Evolutionary conservation across 2,329 filamentous ascomycete genomes (phyloP).

Genomic region (Juglanconis sp.): DNA sequence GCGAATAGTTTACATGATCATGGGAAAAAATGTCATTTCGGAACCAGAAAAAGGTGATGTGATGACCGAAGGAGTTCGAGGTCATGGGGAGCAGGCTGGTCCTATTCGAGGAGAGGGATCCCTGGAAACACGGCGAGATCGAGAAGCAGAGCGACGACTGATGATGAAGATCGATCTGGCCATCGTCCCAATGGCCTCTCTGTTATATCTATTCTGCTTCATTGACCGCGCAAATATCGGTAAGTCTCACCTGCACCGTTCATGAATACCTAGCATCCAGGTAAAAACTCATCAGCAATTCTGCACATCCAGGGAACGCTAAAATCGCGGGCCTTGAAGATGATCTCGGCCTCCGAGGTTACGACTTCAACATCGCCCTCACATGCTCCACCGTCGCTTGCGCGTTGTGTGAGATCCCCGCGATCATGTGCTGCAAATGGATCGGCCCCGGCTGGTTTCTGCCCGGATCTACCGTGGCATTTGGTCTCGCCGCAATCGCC

Average conservation of each 20-base stretch:
- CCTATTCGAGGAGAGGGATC: not conserved
- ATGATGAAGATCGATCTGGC: conserved; percentile 58
- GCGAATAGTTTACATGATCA: too few relatives aligned
- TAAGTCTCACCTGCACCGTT: conserved; percentile 27
- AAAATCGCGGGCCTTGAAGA: conserved; percentile 53
- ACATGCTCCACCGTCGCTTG: conserved; percentile 62
- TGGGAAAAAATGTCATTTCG: too few relatives aligned
- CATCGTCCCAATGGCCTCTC: conserved; percentile 59
- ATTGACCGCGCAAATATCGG: conserved; percentile 69
- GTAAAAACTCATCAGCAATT: not conserved
- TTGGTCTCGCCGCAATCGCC: conserved; percentile 54
- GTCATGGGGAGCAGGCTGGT: not conserved
- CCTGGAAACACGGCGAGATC: not conserved
- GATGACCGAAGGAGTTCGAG: too few relatives aligned
- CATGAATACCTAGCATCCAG: not conserved
- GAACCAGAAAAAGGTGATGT: too few relatives aligned
- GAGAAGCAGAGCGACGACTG: not conserved
- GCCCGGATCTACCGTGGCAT: conserved; percentile 51
- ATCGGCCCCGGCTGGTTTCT: conserved; percentile 63
- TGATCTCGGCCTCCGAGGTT: conserved; percentile 49
- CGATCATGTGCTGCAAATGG: conserved; percentile 59
- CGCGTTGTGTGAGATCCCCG: conserved; percentile 61
- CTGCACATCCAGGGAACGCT: conserved; percentile 45
- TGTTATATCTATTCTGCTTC: conserved; percentile 68
- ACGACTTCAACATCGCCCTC: conserved; percentile 60